Percentiles rank a stretch among this genome's conserved stretches.
These are phyloP conservation scores for Arachnomyces sp. DNA, from an alignment of 2,329 filamentous ascomycete species.

Conservation along the genomic window DNA sequence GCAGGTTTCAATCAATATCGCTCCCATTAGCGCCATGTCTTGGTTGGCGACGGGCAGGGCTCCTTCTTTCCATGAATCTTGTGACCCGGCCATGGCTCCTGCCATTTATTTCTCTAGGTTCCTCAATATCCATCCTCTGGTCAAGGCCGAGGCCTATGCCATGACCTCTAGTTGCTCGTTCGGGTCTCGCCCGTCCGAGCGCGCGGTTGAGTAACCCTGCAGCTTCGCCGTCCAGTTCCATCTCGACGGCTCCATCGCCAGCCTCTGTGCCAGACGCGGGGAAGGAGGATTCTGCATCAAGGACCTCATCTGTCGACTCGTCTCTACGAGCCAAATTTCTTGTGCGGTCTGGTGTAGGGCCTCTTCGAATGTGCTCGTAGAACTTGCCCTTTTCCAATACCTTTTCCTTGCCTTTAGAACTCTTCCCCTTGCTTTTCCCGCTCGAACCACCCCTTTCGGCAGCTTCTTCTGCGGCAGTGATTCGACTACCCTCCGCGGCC, in stretches of 20 bases:
- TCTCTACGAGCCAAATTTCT: constrained; percentile 14
- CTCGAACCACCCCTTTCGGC: constrained; percentile 12
- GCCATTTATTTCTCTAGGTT: constrained; percentile 3
- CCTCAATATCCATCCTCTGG: constrained; percentile 17
- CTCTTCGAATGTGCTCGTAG: constrained; percentile 14
- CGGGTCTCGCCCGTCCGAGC: constrained; percentile 24
- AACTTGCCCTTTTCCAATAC: constrained; percentile 11
- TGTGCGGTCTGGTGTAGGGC: constrained; percentile 15
- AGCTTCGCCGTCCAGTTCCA: constrained; percentile 37
- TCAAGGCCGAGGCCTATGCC: constrained; percentile 9
- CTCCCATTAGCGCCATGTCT: too few relatives aligned
- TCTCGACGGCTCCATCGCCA: constrained; percentile 26
- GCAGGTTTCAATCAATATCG: too few relatives aligned
- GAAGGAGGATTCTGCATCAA: constrained; percentile 19
- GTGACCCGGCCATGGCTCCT: too few relatives aligned
- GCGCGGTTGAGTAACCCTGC: constrained; percentile 33
- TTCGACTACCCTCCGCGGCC: constrained; percentile 31
- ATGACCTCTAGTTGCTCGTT: constrained; percentile 15
- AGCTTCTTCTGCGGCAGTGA: constrained; percentile 11
- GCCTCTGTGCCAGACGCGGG: constrained; percentile 7
- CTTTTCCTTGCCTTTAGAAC: constrained; percentile 24
- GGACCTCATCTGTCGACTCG: constrained; percentile 31
- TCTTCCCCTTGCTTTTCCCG: constrained; percentile 14
- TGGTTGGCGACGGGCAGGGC: too few relatives aligned
- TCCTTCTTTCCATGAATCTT: too few relatives aligned